Evolutionary conservation across 2,329 filamentous ascomycete species (phyloP), one percentile per base, ranked within the genome.

Genomic region (Cryphonectria radicalis): DNA sequence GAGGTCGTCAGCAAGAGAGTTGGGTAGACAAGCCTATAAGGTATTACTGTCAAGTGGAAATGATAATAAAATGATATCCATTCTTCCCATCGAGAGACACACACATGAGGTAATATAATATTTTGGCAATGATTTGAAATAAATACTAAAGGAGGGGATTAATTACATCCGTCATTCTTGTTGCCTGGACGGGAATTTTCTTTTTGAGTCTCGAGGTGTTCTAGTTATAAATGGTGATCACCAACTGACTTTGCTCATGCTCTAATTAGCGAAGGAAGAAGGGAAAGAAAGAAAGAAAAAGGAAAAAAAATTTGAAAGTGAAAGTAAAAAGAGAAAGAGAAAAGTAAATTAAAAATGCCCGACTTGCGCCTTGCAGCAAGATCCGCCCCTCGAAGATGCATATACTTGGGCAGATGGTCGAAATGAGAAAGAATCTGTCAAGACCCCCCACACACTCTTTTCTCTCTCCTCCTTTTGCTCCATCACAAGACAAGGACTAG

Each of bases 401-500:
- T 19, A 46, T 46, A 22, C 17, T 22, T 22, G 35, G 35, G 28
- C 19, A 19, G 35, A 37, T 32, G 13, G 59, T 62, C 35, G 32
- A 62, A 62, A 40, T 19, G 35, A 32, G 40, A n/a, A 17, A 50
- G 8, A n/a, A 11, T n/a, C 0, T 8, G 19, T 50, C 46, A 50
- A 50, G 46, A 50, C 5, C 22, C 8, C 46, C 19, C 22, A 3
- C 10, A 1, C 37, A 2, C 37, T 37, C 1, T 37, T 17, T 22
- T 11, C 8, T 2, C 46, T 50, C 43, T n/a, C 46, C 10, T 22
- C 8, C 14, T 7, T 19, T n/a, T 19, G 19, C 32, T 17, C 17
- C n/a, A 63, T 64, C 35, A 71, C 64, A 46, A 67, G 32, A 43
- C 43, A 37, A 68, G 42, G 32, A 55, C 14, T 13, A 62, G 22